Percentiles rank a stretch among this genome's conserved stretches.
Conservation (phyloP, 139 green algal genomes). For the Chlorella sp. region DNA sequence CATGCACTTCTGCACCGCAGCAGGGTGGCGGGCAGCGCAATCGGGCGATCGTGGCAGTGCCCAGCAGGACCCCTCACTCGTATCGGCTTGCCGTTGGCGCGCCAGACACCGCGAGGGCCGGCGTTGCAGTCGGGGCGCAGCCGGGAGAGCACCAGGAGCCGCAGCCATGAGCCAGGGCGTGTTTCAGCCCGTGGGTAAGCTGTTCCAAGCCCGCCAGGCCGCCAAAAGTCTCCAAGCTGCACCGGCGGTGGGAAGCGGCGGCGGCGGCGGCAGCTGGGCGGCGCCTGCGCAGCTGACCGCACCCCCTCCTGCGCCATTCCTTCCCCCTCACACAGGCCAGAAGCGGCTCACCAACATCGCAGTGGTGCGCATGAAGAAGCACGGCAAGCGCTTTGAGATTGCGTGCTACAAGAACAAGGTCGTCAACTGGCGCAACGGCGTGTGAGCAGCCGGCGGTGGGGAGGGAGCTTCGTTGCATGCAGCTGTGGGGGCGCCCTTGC, state of each 20-base stretch:
- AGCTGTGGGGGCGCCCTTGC: no score
- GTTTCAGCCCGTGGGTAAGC: conserved; percentile 41
- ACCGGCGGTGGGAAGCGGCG: no score
- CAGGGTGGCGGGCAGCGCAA: no score
- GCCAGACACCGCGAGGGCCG: no score
- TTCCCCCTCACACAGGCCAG: conserved; percentile 73
- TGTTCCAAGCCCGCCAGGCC: neutral
- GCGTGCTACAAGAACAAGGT: conserved; percentile 99
- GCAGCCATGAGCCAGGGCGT: conserved; percentile 42
- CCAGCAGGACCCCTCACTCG: no score
- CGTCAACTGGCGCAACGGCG: conserved; percentile 84
- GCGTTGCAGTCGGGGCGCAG: no score
- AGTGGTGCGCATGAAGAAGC: conserved; percentile 92
- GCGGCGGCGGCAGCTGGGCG: neutral
- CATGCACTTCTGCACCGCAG: no score
- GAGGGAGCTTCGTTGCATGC: no score
- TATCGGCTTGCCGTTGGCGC: no score
- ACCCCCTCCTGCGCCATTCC: no score
- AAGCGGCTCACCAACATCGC: conserved; percentile 99
- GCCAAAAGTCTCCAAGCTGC: no score
- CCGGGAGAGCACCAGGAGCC: neutral
- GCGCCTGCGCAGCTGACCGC: neutral
- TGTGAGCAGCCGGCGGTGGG: conserved; percentile 62
- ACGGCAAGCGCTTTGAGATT: conserved; percentile 95
- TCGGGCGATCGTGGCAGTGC: no score